phyloP scores from a whole-genome alignment of 768 basidiomycete genomes.

The Infundibulicybe gibba region DNA sequence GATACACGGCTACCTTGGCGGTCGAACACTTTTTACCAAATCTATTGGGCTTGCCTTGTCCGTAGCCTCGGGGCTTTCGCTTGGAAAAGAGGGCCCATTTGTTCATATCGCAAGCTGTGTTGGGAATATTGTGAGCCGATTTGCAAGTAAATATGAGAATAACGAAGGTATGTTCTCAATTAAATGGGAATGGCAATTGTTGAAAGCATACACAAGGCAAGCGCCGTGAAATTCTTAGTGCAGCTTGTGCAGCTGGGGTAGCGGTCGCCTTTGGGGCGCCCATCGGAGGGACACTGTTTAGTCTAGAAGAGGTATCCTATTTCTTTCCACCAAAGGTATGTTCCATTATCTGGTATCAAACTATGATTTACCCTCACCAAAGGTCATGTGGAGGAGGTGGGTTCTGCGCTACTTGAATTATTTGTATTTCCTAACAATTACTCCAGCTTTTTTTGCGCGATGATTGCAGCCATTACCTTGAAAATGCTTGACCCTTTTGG shows the following conservation, averaged over 20 bases:
- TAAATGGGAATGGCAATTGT: not conserved
- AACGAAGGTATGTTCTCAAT: slow-evolving; percentile 71
- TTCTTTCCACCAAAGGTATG: slow-evolving; percentile 91
- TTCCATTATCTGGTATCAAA: not conserved
- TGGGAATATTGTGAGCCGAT: slow-evolving; percentile 89
- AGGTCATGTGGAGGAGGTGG: slow-evolving; percentile 94
- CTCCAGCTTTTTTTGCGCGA: slow-evolving; percentile 92
- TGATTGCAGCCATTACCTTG: slow-evolving; percentile 94
- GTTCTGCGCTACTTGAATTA: slow-evolving; percentile 13
- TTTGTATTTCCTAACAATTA: slow-evolving; percentile 14
- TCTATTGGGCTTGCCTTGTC: slow-evolving; percentile 84
- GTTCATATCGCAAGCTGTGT: slow-evolving; percentile 93
- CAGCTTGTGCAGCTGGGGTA: slow-evolving; percentile 96
- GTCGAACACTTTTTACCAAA: slow-evolving; percentile 86
- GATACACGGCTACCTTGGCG: slow-evolving; percentile 95
- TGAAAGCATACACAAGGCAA: slow-evolving; percentile 52
- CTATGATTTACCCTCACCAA: slow-evolving; percentile 4
- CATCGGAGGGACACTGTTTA: slow-evolving; percentile 90
- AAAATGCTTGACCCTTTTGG: slow-evolving; percentile 94
- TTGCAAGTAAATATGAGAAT: slow-evolving; percentile 85
- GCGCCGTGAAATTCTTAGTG: slow-evolving; percentile 90
- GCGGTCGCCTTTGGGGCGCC: slow-evolving; percentile 97
- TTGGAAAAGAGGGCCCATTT: slow-evolving; percentile 71
- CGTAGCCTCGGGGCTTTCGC: slow-evolving; percentile 87
- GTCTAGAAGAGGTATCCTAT: slow-evolving; percentile 93